Evolutionary conservation across 2,329 filamentous ascomycete species (phyloP).

Genomic region (Blastomyces silverae): DNA sequence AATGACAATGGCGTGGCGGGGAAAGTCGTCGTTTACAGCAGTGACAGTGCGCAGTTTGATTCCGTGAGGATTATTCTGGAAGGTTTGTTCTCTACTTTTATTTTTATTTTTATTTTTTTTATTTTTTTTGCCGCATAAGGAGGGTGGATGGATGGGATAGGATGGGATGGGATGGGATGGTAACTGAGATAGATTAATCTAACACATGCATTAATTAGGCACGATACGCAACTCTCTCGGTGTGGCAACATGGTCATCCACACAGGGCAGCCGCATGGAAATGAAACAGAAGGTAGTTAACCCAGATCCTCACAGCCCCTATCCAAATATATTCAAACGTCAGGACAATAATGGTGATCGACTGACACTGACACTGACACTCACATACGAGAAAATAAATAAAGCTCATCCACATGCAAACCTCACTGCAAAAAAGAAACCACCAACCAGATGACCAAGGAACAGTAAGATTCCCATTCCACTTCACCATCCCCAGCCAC

Average conservation of each 20-base stretch:
- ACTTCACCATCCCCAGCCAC: slow-evolving; percentile 14
- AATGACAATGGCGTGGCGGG: slow-evolving; percentile 13
- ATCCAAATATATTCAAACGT: no score
- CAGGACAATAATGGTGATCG: no score
- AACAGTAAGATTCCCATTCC: slow-evolving; percentile 14
- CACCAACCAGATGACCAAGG: not conserved
- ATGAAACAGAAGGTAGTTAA: slow-evolving; percentile 16
- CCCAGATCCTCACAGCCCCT: not conserved
- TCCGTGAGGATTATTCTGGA: slow-evolving; percentile 14
- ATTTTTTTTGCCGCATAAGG: not conserved
- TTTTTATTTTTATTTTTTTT: not conserved
- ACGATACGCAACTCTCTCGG: slow-evolving; percentile 2
- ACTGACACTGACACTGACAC: not conserved
- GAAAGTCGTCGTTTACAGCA: slow-evolving; percentile 3
- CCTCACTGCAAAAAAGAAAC: slow-evolving; percentile 6
- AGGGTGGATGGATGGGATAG: not conserved
- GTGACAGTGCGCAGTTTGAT: not conserved
- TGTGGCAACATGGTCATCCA: not conserved
- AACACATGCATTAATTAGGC: not conserved
- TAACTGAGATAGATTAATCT: no score
- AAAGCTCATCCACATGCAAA: slow-evolving; percentile 13
- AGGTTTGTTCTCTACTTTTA: not conserved
- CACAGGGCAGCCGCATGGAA: slow-evolving; percentile 13
- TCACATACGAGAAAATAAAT: not conserved
- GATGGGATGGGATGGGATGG: no score